A percentile compares a stretch with the other conserved stretches of the same genome.
These are phyloP conservation scores for Camellia japonica DNA, from an alignment of 148 eudicot genomes.

Conservation along the genomic window DNA sequence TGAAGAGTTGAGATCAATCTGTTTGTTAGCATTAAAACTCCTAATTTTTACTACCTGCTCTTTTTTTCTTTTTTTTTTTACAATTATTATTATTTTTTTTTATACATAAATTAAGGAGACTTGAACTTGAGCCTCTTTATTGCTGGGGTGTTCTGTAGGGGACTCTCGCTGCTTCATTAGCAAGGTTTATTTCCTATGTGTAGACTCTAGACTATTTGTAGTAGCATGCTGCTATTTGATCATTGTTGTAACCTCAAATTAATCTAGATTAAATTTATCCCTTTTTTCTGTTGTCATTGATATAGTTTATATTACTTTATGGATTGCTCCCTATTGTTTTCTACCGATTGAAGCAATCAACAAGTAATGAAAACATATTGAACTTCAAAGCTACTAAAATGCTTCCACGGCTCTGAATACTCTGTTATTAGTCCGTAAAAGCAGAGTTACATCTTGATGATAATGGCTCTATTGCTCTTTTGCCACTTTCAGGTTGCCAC, in stretches of 20 bases:
- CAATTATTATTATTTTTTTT: too few species aligned
- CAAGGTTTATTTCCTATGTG: not conserved
- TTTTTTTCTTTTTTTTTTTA: too few species aligned
- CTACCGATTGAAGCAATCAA: not conserved
- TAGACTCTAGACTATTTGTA: not conserved
- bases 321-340: not conserved
- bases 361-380: not conserved
- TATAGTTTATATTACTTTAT: too few species aligned
- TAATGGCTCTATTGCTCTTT: too few species aligned
- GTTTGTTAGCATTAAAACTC: not conserved
- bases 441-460: too few species aligned
- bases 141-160: too few species aligned
- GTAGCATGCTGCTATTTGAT: not conserved
- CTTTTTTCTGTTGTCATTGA: too few species aligned
- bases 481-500: too few species aligned
- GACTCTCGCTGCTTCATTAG: not conserved
- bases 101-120: too few species aligned
- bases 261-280: not conserved
- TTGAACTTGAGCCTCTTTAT: too few species aligned
- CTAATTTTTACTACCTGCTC: not conserved
- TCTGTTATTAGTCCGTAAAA: too few species aligned
- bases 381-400: not conserved
- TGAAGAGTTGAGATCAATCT: too few species aligned
- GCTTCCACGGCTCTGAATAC: not conserved
- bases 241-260: not conserved